Evolutionary conservation across 192 early-diverging fungal genomes (phyloP), one percentile per base, ranked within the genome.

Genomic region (Umbelopsis isabellina): DNA sequence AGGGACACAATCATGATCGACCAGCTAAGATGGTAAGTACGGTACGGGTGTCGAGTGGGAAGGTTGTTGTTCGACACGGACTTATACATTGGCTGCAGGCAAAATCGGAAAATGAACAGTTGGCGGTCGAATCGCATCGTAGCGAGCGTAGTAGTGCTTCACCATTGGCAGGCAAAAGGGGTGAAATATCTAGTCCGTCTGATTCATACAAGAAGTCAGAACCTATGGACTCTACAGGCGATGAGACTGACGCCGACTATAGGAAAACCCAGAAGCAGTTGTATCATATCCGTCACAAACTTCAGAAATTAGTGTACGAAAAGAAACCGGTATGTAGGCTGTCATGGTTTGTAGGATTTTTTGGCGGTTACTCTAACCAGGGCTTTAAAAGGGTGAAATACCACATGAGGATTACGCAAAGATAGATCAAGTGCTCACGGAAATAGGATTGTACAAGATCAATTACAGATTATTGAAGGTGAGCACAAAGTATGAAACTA

Each of bases 281-380:
- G 41, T 75, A 79, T 69, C 65, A 75, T 67, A 53, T 61, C 23
- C 67, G 78, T 41, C 78, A 79, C 23, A 75, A 68, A 27, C 67
- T 79, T n/a, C 78, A 79, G 49, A 75, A 73, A 21, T 15, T 79
- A 22, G 68, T 79, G 22, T 79, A 79, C 46, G 78, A 75, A 46
- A 79, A 79, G 67, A 75, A 72, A 33, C 67, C 67, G 18, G 77
- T 79, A 72, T 69, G 70, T 37, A 49, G 3, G 48, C 48, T 49
- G 15, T 16, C 9, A 21, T 49, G 20, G 48, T 4, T 5, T 49
- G 48, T 48, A 16, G 48, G 3, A 21, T 16, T 10, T 10, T 6
- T 9, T 41, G 5, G 37, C 6, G 5, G 37, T 58, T 68, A 20
- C 46, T 35, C 30, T 68, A 70, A 18, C 66, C 27, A 30, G 27